Evolutionary conservation across 2,329 filamentous ascomycete genomes (phyloP), one percentile per base, ranked within the genome.

Genomic region (Epichloe sylvatica): DNA sequence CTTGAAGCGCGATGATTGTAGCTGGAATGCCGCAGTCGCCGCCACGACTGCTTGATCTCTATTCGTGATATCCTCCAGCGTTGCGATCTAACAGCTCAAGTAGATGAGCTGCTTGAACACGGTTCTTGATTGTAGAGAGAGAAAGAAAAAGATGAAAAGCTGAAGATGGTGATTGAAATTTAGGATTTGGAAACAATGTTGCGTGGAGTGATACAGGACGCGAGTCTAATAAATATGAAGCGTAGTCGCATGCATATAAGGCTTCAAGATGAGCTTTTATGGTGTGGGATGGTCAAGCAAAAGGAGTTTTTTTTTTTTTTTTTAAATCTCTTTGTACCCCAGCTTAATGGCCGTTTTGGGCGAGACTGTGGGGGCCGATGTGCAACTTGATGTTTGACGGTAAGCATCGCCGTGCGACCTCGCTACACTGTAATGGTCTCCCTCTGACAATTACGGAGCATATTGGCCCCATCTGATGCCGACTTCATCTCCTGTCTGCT

Each of bases 1-100:
- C 21, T 35, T 37, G 30, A 49, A 53, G 13, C 49, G 51, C 25
- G 42, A 50, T 8, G 51, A 47, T 23, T 42, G 46, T 17, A 44
- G 47, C 23, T 45, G 48, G 17, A 49, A 36, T 45, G 47, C 41
- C 42, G 49, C 47, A 51, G 47, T 50, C 49, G 51, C 47, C 51
- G 54, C 54, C 51, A 55, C 47, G 51, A 49, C 52, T 55, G 54
- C 52, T 46, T 50, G 43, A 49, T 33, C 35, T 49, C 13, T 21
- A 19, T 25, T 38, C 35, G 33, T 35, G 38, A 48, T 47, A 40
- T 45, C 11, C 52, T 55, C 54, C 54, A 55, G 54, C 46, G 52
- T 55, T 54, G 52, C 52, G 50, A 48, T 30, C 40, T 49, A 21
- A 40, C 47, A 54, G 53, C 53, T 49, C 53, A 51, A n/a, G 13